These are phyloP conservation scores for Microdochium bolleyi DNA, from an alignment of 2,329 filamentous ascomycete genomes.

Conservation along the genomic window DNA sequence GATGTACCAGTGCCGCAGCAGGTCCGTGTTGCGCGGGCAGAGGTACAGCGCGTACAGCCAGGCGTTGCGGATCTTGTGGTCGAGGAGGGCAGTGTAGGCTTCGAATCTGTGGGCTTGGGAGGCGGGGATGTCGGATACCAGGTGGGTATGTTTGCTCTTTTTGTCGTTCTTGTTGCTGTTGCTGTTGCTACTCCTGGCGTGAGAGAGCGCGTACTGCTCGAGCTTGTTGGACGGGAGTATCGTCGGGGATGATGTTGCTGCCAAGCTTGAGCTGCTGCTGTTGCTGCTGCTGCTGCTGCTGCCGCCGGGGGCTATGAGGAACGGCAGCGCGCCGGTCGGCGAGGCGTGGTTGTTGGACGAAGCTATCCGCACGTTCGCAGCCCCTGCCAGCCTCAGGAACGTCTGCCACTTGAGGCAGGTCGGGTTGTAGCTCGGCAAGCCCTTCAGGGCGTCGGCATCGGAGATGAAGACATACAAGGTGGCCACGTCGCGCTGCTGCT, in stretches of 20 bases:
- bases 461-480: slow-evolving; percentile 73
- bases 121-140: slow-evolving; percentile 32
- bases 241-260: slow-evolving; percentile 16
- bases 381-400: slow-evolving; percentile 68
- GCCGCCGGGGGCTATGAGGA: slow-evolving; percentile 39
- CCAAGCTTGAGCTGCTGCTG: slow-evolving; percentile 15
- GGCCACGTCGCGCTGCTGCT: slow-evolving; percentile 34
- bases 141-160: slow-evolving; percentile 1
- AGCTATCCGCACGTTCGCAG: slow-evolving; percentile 53
- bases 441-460: slow-evolving; percentile 49
- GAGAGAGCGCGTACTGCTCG: slow-evolving; percentile 57
- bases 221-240: slow-evolving; percentile 59
- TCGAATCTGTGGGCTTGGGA: slow-evolving; percentile 52
- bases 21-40: slow-evolving; percentile 54
- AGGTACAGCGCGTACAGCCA: slow-evolving; percentile 88
- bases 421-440: slow-evolving; percentile 78
- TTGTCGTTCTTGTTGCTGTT: slow-evolving; percentile 6
- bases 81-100: slow-evolving; percentile 71
- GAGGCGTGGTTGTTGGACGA: slow-evolving; percentile 90
- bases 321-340: slow-evolving; percentile 80
- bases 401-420: slow-evolving; percentile 96
- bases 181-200: slow-evolving; percentile 25
- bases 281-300: slow-evolving; percentile 28
- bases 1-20: slow-evolving; percentile 69
- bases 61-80: slow-evolving; percentile 71